Evolutionary conservation across 176 grass and related monocot species (phyloP).

Genomic region (Avena insularis): DNA sequence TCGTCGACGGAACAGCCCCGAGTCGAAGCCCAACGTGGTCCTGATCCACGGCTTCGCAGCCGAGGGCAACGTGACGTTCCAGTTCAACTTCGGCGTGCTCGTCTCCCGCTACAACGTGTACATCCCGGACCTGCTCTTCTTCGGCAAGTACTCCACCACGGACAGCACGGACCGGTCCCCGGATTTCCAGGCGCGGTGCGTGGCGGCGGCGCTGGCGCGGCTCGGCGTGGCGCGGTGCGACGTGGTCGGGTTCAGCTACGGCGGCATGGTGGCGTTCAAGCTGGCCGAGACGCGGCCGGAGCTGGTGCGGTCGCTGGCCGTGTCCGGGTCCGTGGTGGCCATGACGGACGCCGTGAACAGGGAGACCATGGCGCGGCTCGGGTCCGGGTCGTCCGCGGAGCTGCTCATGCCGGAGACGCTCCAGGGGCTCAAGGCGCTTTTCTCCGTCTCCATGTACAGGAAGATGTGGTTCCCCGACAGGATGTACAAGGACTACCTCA

Average conservation of each 20-base stretch:
- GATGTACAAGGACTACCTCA: conserved; percentile 84
- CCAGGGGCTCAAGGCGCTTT: conserved; percentile 74
- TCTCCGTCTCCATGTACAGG: conserved; percentile 77
- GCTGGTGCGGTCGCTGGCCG: conserved; percentile 73
- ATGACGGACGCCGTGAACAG: conserved; percentile 90
- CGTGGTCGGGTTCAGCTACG: conserved; percentile 96
- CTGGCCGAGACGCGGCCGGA: conserved; percentile 75
- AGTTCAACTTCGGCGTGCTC: conserved; percentile 95
- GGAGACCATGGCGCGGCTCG: conserved; percentile 59
- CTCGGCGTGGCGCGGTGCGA: conserved; percentile 76
- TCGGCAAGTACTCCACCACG: conserved; percentile 62
- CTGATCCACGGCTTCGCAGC: conserved; percentile 89
- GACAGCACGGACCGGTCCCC: conserved; percentile 67
- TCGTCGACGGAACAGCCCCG: conserved; percentile 9
- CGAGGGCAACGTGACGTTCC: conserved; percentile 90
- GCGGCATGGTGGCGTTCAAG: conserved; percentile 96
- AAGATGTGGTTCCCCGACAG: conserved; percentile 88
- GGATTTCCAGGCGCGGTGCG: conserved; percentile 74
- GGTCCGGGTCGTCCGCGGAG: conserved; percentile 63
- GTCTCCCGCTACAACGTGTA: conserved; percentile 78
- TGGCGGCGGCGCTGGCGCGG: conserved; percentile 62
- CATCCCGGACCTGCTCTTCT: conserved; percentile 95
- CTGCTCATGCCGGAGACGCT: conserved; percentile 85
- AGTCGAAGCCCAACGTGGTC: conserved; percentile 67
- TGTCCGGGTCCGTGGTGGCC: conserved; percentile 77